These are phyloP conservation scores for Astrothelium subdiscretum DNA, from an alignment of 495 filamentous ascomycete genomes.

Conservation along the genomic window DNA sequence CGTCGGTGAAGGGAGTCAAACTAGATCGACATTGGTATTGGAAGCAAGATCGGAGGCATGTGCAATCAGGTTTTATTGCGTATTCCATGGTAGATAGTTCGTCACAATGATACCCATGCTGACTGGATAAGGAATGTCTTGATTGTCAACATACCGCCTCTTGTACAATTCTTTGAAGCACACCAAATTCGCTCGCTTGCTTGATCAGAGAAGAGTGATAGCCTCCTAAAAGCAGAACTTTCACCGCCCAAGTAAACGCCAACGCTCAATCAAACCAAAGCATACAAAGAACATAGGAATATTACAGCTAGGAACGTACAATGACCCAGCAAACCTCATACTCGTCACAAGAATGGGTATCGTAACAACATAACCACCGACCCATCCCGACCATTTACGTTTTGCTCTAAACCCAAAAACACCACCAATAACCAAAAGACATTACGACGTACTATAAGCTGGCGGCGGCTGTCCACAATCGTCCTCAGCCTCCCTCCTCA, in stretches of 20 bases:
- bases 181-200: not conserved
- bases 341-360: not conserved
- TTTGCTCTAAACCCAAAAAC: not conserved
- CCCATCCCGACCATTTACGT: not conserved
- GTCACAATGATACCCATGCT: too few species aligned
- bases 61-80: too few species aligned
- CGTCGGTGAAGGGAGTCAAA: not conserved
- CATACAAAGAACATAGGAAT: not conserved
- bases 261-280: not conserved
- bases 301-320: not conserved
- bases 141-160: not conserved
- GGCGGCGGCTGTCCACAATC: constrained; percentile 15
- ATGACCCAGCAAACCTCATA: not conserved
- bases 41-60: too few species aligned
- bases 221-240: not conserved
- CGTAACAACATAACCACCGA: not conserved
- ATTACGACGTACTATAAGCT: not conserved
- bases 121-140: not conserved
- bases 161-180: not conserved
- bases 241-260: not conserved
- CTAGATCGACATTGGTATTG: not conserved
- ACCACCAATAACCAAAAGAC: not conserved
- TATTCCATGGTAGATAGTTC: too few species aligned
- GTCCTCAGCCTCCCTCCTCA: constrained; percentile 8
- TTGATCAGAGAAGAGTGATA: not conserved